Evolutionary conservation across 352 stramenopile species (phyloP), one percentile per base, ranked within the genome.

Genomic region (Pythium apleroticum): DNA sequence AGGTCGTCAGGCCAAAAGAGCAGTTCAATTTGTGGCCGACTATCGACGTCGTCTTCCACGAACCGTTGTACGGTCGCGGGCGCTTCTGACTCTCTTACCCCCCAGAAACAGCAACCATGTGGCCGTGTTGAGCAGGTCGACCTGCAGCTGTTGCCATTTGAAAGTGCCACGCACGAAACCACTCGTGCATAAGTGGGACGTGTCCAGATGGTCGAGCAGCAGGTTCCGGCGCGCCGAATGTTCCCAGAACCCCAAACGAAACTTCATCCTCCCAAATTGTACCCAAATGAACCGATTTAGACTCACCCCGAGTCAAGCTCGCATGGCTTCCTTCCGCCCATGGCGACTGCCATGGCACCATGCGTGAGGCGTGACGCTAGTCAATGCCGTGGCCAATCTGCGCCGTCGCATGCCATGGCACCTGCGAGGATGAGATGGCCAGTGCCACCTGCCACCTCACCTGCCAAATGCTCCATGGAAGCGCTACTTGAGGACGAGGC

Each of bases 141-240:
- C 9, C 3, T 20, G 10, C 46, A 35, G 8, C 22, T 53, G 46
- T 53, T 53, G 46, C 46, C 15, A 35, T 53, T 27, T 57, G 0
- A 22, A 20, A 30, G 31, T 45, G 9, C 41, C 24, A 28, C 4
- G 22, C 17, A 20, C 19, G 30, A 60, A 35, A 50, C 31, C 24
- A 5, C 22, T 30, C 8, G 53, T 49, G 30, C 53, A 60, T 61
- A 61, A 33, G 17, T 28, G 20, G 55, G 24, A 41, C 39, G 24
- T 33, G 11, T 37, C 37, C 57, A 64, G 28, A 30, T 64, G 57
- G 57, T 50, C 25, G 46, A 48, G 53, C 31, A 20, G 46, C 30
- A 57, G 31, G 43, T 64, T 57, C 43, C 14, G 19, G 9, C 4
- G n/a, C 46, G 28, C 57, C 43, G 57, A 64, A 64, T 57, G 46